These are phyloP conservation scores for Macroventuria anomochaeta DNA, from an alignment of 2,329 filamentous ascomycete genomes.

Conservation along the genomic window DNA sequence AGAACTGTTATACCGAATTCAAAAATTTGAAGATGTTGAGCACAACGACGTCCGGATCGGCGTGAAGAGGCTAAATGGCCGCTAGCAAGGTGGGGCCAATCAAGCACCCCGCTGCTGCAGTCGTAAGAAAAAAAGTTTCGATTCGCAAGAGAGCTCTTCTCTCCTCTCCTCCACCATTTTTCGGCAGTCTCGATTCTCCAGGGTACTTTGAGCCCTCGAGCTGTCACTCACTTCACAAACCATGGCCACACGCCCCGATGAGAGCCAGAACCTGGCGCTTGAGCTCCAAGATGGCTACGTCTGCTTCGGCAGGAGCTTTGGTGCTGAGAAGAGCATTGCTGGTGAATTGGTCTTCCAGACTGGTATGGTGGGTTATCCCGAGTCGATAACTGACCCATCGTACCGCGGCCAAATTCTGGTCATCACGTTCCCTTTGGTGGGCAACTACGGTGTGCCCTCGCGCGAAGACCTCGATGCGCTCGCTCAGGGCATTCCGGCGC, in stretches of 20 bases:
- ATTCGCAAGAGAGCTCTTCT: constrained; percentile 17
- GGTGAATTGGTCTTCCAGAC: constrained; percentile 99
- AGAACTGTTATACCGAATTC: neutral
- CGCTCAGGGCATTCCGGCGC: constrained; percentile 81
- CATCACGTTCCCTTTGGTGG: constrained; percentile 92
- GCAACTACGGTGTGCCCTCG: constrained; percentile 96
- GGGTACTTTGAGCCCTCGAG: constrained; percentile 44
- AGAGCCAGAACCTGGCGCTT: constrained; percentile 74
- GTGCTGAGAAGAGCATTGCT: constrained; percentile 89
- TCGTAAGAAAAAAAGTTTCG: constrained; percentile 15
- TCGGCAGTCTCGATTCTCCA: constrained; percentile 42
- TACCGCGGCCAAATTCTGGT: constrained; percentile 94
- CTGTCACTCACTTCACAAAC: constrained; percentile 36
- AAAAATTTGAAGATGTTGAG: constrained; percentile 12
- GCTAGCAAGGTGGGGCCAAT: constrained; percentile 7
- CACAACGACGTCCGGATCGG: constrained; percentile 5
- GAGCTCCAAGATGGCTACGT: constrained; percentile 91
- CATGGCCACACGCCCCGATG: constrained; percentile 42
- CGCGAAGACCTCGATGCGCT: constrained; percentile 84
- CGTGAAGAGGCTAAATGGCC: constrained; percentile 6
- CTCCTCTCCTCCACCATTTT: constrained; percentile 35
- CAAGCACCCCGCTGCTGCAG: constrained; percentile 15
- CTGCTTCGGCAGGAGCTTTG: constrained; percentile 96
- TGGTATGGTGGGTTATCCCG: constrained; percentile 98
- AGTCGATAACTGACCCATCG: constrained; percentile 87